Evolutionary conservation across 306 rosid species (phyloP), one percentile per base, ranked within the genome.

Genomic region (Ammopiptanthus mongolicus): DNA sequence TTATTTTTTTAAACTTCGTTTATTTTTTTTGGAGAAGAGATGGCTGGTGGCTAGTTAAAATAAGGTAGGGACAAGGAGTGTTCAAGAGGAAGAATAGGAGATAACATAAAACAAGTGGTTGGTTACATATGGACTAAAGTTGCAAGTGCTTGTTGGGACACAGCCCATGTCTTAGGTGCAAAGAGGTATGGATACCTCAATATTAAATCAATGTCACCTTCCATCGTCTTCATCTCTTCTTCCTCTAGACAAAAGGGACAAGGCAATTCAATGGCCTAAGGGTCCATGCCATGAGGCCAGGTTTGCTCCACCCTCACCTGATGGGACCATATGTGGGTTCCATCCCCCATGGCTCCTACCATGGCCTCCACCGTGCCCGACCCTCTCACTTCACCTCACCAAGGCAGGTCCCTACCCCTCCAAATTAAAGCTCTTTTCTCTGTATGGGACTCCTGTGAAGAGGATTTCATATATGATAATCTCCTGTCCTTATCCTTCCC

Each of bases 261-360:
- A 79, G 76, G 74, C 63, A 61, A 90, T 88, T 90, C 81, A 88
- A 83, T 81, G 75, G 67, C 69, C 65, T 61, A 22, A 11, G 83
- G 93, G 87, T 60, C 74, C 86, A 63, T 64, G 3, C 82, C 89
- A 84, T 84, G 81, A 52, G 84, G 68, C 55, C 83, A 66, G 74
- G 66, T 74, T 66, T 88, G 83, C 87, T 75, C 65, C 72, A 71
- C 42, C 57, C 25, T 46, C 3, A 21, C 65, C 60, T 36, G 0
- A 11, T 63, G 81, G 81, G 80, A 48, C 86, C 80, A 6, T 4
- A 0, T 56, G 85, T 63, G 73, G 78, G 51, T 74, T 82, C 28
- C 53, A 41, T 15, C 4, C 63, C 66, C 73, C 41, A 63, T 56
- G 75, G 84, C 77, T 74, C 36, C 61, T 55, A 72, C 73, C 33